These are phyloP conservation scores for Aurinia saxatilis DNA, from an alignment of 345 rosid species.

Conservation along the genomic window DNA sequence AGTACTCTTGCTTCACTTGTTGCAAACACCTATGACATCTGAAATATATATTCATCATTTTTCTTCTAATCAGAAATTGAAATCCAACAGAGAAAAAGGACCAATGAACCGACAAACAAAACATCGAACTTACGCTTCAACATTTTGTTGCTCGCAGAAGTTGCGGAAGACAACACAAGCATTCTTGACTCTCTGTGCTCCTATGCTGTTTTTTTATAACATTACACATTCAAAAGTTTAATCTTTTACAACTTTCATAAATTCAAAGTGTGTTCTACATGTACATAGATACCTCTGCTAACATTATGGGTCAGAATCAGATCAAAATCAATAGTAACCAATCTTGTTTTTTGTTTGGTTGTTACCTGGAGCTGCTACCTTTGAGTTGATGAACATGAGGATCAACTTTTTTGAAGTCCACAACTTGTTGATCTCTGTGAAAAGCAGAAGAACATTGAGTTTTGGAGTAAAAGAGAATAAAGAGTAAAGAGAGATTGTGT, in stretches of 20 bases:
- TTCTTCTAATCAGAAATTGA: not conserved
- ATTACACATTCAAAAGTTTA: conserved; percentile 7
- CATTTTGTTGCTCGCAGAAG: conserved; percentile 73
- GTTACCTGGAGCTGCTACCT: conserved; percentile 96
- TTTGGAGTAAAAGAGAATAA: not conserved
- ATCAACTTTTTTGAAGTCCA: conserved; percentile 83
- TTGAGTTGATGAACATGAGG: conserved; percentile 91
- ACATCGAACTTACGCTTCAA: conserved; percentile 50
- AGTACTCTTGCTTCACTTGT: conserved; percentile 78
- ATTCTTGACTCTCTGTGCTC: conserved; percentile 80
- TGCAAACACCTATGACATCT: conserved; percentile 84
- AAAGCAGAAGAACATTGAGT: not conserved
- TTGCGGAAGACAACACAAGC: conserved; percentile 76
- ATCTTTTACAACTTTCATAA: not conserved
- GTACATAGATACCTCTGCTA: not conserved
- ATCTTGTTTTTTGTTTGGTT: not conserved
- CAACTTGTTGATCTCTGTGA: conserved; percentile 57
- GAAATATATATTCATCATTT: conserved; percentile 5
- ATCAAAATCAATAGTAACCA: not conserved
- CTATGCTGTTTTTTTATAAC: conserved; percentile 57
- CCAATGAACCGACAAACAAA: not conserved
- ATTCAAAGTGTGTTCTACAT: not conserved
- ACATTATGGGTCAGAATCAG: not conserved
- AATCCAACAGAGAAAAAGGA: not conserved
- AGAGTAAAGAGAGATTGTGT: not conserved